Evolutionary conservation across 495 filamentous ascomycete genomes (phyloP).

Genomic region (Lasiosphaeria miniovina): DNA sequence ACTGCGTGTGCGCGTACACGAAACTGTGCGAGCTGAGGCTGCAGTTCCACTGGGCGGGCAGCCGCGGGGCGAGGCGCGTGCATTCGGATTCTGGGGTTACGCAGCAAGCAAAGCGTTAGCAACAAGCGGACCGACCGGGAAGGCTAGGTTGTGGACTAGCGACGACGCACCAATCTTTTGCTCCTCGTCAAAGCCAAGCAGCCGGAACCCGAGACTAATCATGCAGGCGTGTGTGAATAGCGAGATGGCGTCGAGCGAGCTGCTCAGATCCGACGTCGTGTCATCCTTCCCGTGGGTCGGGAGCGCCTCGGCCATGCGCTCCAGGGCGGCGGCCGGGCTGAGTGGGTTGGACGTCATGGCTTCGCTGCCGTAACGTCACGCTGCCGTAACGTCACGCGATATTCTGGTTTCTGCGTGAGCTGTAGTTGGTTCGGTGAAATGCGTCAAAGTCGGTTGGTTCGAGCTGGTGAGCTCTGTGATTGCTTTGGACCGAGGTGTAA

Average conservation of each 20-base stretch:
- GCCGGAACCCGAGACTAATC: conserved; percentile 72
- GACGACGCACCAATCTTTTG: conserved; percentile 54
- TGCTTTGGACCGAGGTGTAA: no score
- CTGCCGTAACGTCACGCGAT: not conserved
- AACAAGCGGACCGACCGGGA: not conserved
- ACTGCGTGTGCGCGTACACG: conserved; percentile 87
- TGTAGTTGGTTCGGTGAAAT: no score
- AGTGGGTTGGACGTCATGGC: conserved; percentile 33
- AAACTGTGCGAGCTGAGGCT: conserved; percentile 66
- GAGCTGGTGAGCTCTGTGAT: no score
- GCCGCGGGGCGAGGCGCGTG: conserved; percentile 47
- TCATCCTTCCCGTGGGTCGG: conserved; percentile 48
- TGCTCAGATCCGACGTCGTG: conserved; percentile 62
- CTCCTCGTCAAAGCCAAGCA: conserved; percentile 81
- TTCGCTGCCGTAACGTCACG: not conserved
- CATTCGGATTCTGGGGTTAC: conserved; percentile 37
- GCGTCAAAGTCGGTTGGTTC: no score
- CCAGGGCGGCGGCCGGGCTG: conserved; percentile 42
- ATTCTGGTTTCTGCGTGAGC: no score
- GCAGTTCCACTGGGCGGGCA: conserved; percentile 77
- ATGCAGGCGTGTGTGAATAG: conserved; percentile 84
- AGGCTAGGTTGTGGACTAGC: not conserved
- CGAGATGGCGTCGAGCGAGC: conserved; percentile 79
- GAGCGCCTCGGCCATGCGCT: conserved; percentile 56
- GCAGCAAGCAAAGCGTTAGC: not conserved